These are phyloP conservation scores for Malus sieversii DNA, from an alignment of 306 rosid genomes.

Conservation along the genomic window DNA sequence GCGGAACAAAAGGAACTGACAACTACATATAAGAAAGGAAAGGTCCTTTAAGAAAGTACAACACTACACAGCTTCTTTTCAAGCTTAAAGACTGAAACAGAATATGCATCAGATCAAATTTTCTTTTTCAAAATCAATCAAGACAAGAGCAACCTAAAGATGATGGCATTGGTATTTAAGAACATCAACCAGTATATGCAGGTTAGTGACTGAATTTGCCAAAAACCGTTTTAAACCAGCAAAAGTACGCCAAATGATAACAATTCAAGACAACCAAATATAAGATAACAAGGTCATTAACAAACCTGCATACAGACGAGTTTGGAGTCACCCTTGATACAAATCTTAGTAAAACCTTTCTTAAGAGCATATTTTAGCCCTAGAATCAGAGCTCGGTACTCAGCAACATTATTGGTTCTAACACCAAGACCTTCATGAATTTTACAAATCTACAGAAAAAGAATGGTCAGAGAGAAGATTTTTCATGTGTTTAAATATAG, in stretches of 20 bases:
- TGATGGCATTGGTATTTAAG: not conserved
- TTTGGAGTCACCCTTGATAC: slow-evolving; percentile 79
- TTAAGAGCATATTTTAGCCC: slow-evolving; percentile 81
- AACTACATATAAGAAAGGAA: not conserved
- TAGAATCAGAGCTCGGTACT: slow-evolving; percentile 80
- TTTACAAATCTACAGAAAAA: slow-evolving; percentile 59
- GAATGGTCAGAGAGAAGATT: slow-evolving; percentile 21
- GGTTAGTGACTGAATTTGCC: not conserved
- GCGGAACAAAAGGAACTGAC: not conserved
- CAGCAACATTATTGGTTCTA: slow-evolving; percentile 84
- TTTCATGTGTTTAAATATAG: slow-evolving; percentile 3
- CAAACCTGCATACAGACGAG: slow-evolving; percentile 96
- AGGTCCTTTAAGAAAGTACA: not conserved
- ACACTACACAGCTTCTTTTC: not conserved
- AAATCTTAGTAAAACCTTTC: slow-evolving; percentile 64
- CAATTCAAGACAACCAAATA: not conserved
- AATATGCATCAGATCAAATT: not conserved
- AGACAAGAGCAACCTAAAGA: not conserved
- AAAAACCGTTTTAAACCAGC: not conserved
- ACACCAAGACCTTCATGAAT: slow-evolving; percentile 76
- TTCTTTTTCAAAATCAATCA: not conserved
- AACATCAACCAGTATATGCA: not conserved
- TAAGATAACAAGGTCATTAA: not conserved
- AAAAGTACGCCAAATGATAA: not conserved
- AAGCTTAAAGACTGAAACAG: not conserved